These are phyloP conservation scores for Suillus brevipes DNA, from an alignment of 768 basidiomycete genomes.

Conservation along the genomic window DNA sequence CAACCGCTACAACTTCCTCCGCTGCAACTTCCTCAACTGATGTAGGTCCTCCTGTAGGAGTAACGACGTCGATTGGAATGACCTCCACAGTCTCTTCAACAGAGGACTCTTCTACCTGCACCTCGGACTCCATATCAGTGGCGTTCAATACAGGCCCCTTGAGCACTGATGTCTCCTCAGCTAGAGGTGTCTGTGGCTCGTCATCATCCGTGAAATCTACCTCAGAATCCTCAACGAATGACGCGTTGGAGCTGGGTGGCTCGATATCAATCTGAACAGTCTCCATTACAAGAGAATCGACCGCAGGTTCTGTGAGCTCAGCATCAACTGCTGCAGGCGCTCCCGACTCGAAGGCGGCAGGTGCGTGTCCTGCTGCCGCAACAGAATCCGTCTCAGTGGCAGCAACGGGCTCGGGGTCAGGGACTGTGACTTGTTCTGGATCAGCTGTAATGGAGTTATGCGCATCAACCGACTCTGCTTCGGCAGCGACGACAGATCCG, in stretches of 20 bases:
- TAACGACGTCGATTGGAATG: neutral
- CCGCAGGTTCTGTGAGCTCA: neutral
- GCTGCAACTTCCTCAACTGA: neutral
- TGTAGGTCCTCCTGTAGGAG: neutral
- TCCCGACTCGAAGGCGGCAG: neutral
- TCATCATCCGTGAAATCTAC: neutral
- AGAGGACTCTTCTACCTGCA: neutral
- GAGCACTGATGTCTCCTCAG: neutral
- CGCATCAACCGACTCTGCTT: neutral
- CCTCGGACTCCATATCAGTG: neutral
- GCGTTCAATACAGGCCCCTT: neutral
- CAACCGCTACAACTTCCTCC: neutral
- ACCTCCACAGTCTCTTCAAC: neutral
- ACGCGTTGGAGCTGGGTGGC: conserved; percentile 5
- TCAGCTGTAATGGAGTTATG: neutral
- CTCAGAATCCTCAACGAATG: conserved; percentile 9
- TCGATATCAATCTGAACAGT: conserved; percentile 8
- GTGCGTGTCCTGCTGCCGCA: neutral
- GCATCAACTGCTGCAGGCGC: neutral
- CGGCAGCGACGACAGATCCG: neutral
- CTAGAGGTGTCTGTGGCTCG: neutral
- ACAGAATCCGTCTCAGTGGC: neutral
- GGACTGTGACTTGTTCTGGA: neutral
- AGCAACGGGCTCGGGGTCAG: conserved; percentile 2
- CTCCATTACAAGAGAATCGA: neutral